Evolutionary conservation across 2,329 filamentous ascomycete genomes (phyloP).

Genomic region (Arthrobotrys megalospora): DNA sequence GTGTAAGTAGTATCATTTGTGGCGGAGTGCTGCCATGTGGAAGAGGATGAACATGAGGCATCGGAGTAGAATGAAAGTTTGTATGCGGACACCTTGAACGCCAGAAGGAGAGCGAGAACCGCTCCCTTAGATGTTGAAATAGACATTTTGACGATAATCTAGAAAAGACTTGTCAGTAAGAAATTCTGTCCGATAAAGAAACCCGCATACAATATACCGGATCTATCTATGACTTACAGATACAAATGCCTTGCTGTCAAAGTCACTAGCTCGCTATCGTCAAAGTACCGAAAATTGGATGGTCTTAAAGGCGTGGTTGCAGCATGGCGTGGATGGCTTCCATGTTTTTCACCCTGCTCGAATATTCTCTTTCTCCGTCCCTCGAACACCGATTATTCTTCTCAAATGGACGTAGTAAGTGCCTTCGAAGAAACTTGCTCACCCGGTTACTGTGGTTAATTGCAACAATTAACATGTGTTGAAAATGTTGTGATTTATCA

Average conservation of each 20-base stretch:
- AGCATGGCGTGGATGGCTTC: background rate
- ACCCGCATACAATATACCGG: too few relatives aligned
- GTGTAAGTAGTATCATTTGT: constrained; percentile 22
- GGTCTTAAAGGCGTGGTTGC: background rate
- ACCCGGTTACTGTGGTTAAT: background rate
- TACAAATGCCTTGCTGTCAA: background rate
- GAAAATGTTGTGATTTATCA: too few relatives aligned
- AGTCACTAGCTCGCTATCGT: background rate
- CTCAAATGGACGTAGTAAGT: constrained; percentile 1
- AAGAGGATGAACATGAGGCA: background rate
- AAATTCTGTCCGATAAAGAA: too few relatives aligned
- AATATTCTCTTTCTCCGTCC: background rate
- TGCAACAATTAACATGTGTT: too few relatives aligned
- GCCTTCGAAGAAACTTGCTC: background rate
- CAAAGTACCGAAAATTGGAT: background rate
- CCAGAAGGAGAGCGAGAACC: constrained; percentile 2
- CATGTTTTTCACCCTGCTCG: background rate
- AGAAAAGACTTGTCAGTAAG: too few relatives aligned
- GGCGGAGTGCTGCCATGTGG: constrained; percentile 7
- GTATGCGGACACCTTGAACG: constrained; percentile 13
- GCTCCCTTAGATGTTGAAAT: background rate
- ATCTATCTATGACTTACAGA: too few relatives aligned
- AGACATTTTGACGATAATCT: background rate
- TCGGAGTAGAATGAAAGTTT: constrained; percentile 13
- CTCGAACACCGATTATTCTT: background rate